Evolutionary conservation across 2,329 filamentous ascomycete genomes (phyloP).

Genomic region (Xylaria sp.): DNA sequence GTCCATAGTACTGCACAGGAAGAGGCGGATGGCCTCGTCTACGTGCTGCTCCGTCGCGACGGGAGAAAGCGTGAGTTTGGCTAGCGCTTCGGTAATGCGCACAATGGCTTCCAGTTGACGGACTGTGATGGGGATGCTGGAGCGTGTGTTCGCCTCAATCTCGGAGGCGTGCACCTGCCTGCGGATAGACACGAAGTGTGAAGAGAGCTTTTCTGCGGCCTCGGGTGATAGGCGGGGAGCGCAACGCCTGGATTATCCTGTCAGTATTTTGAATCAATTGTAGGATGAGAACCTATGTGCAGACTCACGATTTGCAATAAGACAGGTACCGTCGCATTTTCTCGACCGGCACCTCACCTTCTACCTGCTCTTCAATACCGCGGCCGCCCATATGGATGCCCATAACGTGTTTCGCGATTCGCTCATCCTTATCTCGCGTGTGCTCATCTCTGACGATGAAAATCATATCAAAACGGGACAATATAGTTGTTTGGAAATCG

Average conservation of each 20-base stretch:
- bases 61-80: conserved; percentile 87
- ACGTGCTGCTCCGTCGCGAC: conserved; percentile 92
- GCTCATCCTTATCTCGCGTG: conserved; percentile 87
- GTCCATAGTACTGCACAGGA: conserved; percentile 97
- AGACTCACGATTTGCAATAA: conserved; percentile 89
- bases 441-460: conserved; percentile 98
- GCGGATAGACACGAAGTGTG: conserved; percentile 96
- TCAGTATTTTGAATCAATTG: conserved; percentile 16
- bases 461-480: conserved; percentile 99
- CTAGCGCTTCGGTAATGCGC: conserved; percentile 94
- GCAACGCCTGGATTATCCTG: conserved; percentile 72
- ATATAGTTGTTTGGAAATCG: conserved; percentile 97
- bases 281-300: background rate
- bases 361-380: conserved; percentile 81
- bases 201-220: conserved; percentile 94
- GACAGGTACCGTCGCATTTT: conserved; percentile 98
- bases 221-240: conserved; percentile 90
- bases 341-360: conserved; percentile 91
- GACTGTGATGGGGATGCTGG: conserved; percentile 95
- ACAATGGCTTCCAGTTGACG: conserved; percentile 97
- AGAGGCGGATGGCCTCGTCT: conserved; percentile 95
- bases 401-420: conserved; percentile 97
- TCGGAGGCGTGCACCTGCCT: conserved; percentile 93
- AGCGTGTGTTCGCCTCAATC: conserved; percentile 87
- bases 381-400: conserved; percentile 93